Evolutionary conservation across 2,329 filamentous ascomycete species (phyloP).

Genomic region (Aspergillus sp.): DNA sequence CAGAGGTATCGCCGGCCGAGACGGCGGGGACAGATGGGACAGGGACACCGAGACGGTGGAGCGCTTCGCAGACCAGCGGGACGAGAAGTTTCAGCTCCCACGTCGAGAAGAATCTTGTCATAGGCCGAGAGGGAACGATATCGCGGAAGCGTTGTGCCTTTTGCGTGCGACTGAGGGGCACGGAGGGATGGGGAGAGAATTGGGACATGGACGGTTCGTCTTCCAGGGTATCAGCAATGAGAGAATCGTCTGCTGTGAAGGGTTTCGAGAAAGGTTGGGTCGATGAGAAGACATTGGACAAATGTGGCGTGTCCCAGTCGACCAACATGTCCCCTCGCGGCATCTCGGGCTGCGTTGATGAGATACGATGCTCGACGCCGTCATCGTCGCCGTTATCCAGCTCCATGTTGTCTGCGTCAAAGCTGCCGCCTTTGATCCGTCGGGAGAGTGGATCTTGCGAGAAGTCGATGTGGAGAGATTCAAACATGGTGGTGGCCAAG

Average conservation of each 20-base stretch:
- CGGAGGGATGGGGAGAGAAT: constrained; percentile 74
- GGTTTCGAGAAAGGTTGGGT: constrained; percentile 47
- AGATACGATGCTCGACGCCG: constrained; percentile 53
- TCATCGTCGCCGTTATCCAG: constrained; percentile 54
- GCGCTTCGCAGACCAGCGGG: constrained; percentile 73
- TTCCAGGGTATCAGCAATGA: constrained; percentile 64
- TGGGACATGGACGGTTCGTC: constrained; percentile 84
- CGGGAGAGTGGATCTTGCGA: constrained; percentile 61
- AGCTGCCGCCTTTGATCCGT: constrained; percentile 34
- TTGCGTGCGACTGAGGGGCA: constrained; percentile 84
- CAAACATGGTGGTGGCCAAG: constrained; percentile 92
- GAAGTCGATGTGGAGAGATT: constrained; percentile 86
- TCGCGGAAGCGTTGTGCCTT: constrained; percentile 84
- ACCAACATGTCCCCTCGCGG: constrained; percentile 72
- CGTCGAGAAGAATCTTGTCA: constrained; percentile 89
- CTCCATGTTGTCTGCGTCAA: constrained; percentile 63
- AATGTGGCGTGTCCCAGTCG: constrained; percentile 81
- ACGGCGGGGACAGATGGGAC: constrained; percentile 52
- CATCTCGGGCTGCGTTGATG: constrained; percentile 83
- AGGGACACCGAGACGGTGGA: constrained; percentile 83
- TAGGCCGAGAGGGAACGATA: constrained; percentile 80
- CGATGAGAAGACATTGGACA: constrained; percentile 42
- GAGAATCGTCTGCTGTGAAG: constrained; percentile 34
- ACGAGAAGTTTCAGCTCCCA: constrained; percentile 73
- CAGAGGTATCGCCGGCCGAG: constrained; percentile 52